Evolutionary conservation across 1,139 yeast species (phyloP).

Genomic region (Pichia sp.): DNA sequence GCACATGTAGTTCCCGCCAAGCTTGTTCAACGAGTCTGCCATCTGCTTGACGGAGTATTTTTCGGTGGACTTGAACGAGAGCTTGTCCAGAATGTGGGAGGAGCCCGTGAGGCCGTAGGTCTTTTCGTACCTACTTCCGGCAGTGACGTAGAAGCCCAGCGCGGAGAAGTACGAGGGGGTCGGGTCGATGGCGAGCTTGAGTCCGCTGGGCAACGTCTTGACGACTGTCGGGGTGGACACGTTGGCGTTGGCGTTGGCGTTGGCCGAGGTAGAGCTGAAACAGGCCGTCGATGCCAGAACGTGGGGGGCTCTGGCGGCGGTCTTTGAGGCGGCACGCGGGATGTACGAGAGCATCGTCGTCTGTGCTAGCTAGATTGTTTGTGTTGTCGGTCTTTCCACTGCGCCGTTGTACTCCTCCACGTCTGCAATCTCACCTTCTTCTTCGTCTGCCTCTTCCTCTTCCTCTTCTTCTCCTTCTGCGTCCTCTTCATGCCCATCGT

Average conservation of each 20-base stretch:
- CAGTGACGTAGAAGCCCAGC: constrained; percentile 82
- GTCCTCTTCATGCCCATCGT: neutral
- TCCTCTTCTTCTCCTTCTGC: neutral
- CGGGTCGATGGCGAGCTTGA: constrained; percentile 78
- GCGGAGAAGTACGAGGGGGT: constrained; percentile 91
- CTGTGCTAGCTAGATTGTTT: too few species aligned
- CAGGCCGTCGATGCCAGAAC: too few species aligned
- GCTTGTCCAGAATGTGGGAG: constrained; percentile 78
- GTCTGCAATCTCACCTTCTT: too few species aligned
- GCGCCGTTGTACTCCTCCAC: too few species aligned
- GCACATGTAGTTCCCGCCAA: constrained; percentile 95
- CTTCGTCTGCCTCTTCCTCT: neutral
- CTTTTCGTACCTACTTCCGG: constrained; percentile 81
- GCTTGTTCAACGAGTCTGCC: constrained; percentile 67
- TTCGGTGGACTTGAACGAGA: constrained; percentile 81
- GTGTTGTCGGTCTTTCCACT: too few species aligned
- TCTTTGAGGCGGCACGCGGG: neutral
- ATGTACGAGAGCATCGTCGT: neutral
- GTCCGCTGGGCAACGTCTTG: constrained; percentile 63
- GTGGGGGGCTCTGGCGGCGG: too few species aligned
- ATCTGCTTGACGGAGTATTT: constrained; percentile 61
- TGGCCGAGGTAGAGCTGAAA: neutral
- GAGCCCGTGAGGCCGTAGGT: constrained; percentile 55
- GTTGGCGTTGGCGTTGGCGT: neutral
- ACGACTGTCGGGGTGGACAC: constrained; percentile 21